A percentile compares a stretch with the other conserved stretches of the same genome.
These are phyloP conservation scores for Arxiozyma telluris DNA, from an alignment of 1,139 yeast genomes.

Conservation along the genomic window DNA sequence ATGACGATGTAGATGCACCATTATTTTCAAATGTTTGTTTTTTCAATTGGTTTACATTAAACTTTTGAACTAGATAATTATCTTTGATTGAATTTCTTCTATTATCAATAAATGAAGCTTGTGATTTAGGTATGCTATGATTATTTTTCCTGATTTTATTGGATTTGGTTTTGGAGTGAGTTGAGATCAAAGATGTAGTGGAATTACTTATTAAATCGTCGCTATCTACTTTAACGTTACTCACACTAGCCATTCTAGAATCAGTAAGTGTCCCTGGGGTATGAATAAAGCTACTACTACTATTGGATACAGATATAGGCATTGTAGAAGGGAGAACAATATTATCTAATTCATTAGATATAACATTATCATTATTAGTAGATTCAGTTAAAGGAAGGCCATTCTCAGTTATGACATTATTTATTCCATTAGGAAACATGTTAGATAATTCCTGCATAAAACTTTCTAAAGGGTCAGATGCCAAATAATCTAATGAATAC, in stretches of 20 bases:
- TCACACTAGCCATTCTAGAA: neutral
- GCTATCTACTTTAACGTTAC: neutral
- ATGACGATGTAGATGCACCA: neutral
- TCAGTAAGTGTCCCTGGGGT: neutral
- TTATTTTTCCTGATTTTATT: neutral
- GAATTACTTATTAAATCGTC: neutral
- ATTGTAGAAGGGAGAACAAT: neutral
- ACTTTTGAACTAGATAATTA: slow-evolving; percentile 16
- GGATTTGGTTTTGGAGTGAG: neutral
- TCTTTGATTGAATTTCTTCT: slow-evolving; percentile 13
- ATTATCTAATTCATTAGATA: neutral
- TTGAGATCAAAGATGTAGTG: neutral
- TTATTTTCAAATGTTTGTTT: slow-evolving; percentile 7
- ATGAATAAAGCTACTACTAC: neutral
- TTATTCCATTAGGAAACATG: neutral
- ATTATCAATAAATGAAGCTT: slow-evolving; percentile 8
- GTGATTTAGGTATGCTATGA: slow-evolving; percentile 6
- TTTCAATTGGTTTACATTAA: slow-evolving; percentile 16
- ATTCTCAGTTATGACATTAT: neutral
- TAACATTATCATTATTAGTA: neutral
- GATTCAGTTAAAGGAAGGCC: neutral
- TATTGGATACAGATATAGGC: neutral
- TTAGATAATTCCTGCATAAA: slow-evolving; percentile 20
- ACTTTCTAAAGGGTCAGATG: slow-evolving; percentile 21
- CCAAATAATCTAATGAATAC: slow-evolving; percentile 18